Evolutionary conservation across 2,329 filamentous ascomycete species (phyloP).

Genomic region (Fusarium temperatum): DNA sequence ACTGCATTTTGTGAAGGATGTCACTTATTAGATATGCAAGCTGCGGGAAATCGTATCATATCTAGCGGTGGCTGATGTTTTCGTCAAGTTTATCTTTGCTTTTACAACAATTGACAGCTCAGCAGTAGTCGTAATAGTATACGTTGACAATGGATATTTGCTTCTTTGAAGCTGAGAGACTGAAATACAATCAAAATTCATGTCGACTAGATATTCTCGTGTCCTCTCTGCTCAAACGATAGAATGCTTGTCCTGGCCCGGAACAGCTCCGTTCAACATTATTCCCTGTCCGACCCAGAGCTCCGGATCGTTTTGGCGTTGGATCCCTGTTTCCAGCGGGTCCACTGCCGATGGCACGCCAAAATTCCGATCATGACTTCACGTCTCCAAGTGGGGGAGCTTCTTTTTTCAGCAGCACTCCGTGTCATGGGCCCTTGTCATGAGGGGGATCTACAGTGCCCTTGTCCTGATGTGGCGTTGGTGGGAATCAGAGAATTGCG

Average conservation of each 20-base stretch:
- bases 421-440: conserved; percentile 32
- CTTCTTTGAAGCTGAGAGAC: conserved; percentile 13
- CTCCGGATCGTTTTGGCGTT: neutral
- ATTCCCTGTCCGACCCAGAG: conserved; percentile 1
- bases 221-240: neutral
- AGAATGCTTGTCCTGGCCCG: conserved; percentile 2
- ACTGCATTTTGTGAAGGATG: neutral
- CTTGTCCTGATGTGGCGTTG: conserved; percentile 30
- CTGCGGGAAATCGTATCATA: conserved; percentile 8
- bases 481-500: conserved; percentile 15
- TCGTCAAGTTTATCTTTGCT: neutral
- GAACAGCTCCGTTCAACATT: conserved; percentile 10
- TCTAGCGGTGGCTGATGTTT: neutral
- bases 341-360: conserved; percentile 12
- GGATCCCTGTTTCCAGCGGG: neutral
- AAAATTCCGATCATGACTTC: conserved; percentile 31
- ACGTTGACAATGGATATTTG: neutral
- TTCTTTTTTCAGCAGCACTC: conserved; percentile 11
- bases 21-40: neutral
- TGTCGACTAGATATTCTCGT: neutral
- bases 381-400: neutral
- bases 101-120: neutral
- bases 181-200: neutral
- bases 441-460: conserved; percentile 30
- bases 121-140: neutral